Conservation (phyloP, 2,329 filamentous ascomycete genomes). For the Paraphaeosphaeria minitans region DNA sequence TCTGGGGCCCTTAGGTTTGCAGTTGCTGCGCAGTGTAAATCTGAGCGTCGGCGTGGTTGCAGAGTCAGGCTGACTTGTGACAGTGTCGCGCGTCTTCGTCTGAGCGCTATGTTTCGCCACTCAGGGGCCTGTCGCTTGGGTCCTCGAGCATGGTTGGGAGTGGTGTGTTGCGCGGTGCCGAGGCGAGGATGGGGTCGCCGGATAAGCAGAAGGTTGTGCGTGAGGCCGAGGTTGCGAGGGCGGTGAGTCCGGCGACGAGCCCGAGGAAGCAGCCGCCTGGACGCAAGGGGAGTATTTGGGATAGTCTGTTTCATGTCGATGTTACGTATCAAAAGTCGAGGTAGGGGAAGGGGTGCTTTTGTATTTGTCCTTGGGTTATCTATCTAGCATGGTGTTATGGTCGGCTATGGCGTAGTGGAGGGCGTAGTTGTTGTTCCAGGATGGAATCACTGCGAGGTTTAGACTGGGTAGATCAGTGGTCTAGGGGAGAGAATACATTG, state of each 20-base stretch:
- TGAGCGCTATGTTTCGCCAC: conserved; percentile 21
- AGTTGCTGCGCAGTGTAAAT: conserved; percentile 25
- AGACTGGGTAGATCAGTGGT: neutral
- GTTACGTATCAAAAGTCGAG: conserved; percentile 46
- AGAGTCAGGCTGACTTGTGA: neutral
- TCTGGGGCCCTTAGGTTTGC: conserved; percentile 50
- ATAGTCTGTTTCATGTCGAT: conserved; percentile 47
- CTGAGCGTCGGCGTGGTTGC: conserved; percentile 31
- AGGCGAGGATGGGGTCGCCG: conserved; percentile 20
- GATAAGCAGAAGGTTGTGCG: conserved; percentile 24
- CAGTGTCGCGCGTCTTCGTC: neutral
- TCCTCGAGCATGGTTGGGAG: conserved; percentile 18
- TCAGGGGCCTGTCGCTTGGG: conserved; percentile 20
- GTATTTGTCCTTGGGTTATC: neutral
- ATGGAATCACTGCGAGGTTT: neutral
- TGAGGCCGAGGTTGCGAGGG: conserved; percentile 19
- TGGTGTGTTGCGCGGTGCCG: conserved; percentile 10
- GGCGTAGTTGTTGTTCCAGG: neutral
- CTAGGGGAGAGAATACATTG: neutral
- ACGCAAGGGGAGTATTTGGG: conserved; percentile 44
- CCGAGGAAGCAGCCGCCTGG: conserved; percentile 25
- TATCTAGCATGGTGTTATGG: neutral
- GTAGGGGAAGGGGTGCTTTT: conserved; percentile 23
- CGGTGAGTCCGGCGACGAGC: conserved; percentile 22
- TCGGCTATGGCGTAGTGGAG: neutral